Evolutionary conservation across 2,329 filamentous ascomycete species (phyloP).

Genomic region (Fusarium sp.): DNA sequence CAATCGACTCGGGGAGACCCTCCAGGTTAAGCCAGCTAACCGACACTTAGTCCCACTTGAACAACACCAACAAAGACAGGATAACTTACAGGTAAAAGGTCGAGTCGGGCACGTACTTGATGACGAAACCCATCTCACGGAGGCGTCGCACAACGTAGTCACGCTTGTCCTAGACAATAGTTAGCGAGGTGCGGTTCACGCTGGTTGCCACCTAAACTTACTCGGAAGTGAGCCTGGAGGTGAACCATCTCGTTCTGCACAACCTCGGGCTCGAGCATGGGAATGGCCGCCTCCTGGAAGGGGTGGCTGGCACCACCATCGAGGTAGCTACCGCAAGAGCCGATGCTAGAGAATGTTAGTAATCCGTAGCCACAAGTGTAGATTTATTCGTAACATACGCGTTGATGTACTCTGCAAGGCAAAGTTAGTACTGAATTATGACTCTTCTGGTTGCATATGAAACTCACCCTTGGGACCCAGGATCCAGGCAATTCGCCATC

Average conservation of each 20-base stretch:
- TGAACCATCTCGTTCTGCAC: slow-evolving; percentile 90
- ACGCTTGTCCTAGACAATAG: slow-evolving; percentile 75
- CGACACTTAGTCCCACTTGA: slow-evolving; percentile 7
- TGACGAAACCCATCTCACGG: slow-evolving; percentile 85
- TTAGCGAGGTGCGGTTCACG: slow-evolving; percentile 29
- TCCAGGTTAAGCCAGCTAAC: slow-evolving; percentile 69
- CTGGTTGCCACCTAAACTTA: slow-evolving; percentile 47
- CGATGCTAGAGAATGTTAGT: slow-evolving; percentile 67
- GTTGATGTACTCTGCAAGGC: slow-evolving; percentile 80
- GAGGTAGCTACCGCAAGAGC: slow-evolving; percentile 91
- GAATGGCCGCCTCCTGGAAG: slow-evolving; percentile 92
- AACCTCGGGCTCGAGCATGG: slow-evolving; percentile 88
- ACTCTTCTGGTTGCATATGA: not conserved
- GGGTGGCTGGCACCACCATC: slow-evolving; percentile 95
- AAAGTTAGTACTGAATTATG: slow-evolving; percentile 23
- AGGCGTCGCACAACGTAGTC: slow-evolving; percentile 89
- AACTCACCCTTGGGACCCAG: slow-evolving; percentile 80
- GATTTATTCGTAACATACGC: slow-evolving; percentile 62
- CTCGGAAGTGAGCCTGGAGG: slow-evolving; percentile 86
- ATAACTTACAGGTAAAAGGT: slow-evolving; percentile 88
- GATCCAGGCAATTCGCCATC: slow-evolving; percentile 98
- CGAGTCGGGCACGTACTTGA: slow-evolving; percentile 86
- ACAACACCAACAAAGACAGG: no score
- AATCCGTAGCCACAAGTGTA: not conserved
- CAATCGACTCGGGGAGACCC: slow-evolving; percentile 81